Percentiles rank a stretch among this genome's conserved stretches.
phyloP scores from a whole-genome alignment of 306 rosid genomes.

The Alnus rubra region DNA sequence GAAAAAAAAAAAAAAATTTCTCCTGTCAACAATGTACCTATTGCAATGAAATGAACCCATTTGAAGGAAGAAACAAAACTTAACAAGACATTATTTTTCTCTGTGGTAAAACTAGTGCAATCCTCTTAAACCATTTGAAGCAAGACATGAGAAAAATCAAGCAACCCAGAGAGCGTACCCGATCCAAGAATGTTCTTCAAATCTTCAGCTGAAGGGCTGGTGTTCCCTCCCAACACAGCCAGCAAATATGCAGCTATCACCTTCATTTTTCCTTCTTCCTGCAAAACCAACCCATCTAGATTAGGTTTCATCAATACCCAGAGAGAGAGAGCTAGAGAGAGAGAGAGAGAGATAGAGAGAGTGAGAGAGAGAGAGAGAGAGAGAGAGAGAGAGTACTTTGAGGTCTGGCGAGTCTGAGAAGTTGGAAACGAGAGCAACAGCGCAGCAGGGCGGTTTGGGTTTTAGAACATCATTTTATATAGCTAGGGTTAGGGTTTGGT shows the following conservation, averaged over 20 bases:
- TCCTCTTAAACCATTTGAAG: neutral
- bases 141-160: neutral
- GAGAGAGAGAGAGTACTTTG: neutral
- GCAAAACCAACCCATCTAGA: neutral
- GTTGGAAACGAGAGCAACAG: neutral
- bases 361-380: neutral
- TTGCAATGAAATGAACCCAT: neutral
- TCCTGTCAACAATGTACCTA: neutral
- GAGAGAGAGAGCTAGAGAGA: neutral
- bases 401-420: neutral
- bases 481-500: neutral
- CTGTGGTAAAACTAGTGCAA: neutral
- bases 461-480: neutral
- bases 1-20: neutral
- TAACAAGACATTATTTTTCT: no score
- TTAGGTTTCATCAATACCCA: neutral
- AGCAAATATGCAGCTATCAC: slow-evolving; percentile 11
- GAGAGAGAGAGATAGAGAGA: no score
- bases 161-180: neutral
- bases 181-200: slow-evolving; percentile 8
- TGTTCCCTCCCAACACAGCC: slow-evolving; percentile 18
- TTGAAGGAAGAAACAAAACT: no score
- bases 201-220: neutral
- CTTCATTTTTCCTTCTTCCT: slow-evolving; percentile 14
- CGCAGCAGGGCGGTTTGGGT: neutral